Percentiles rank a stretch among this genome's conserved stretches.
Evolutionary conservation across 2,329 filamentous ascomycete species (phyloP).

Genomic region (Hypoxylon sp.): DNA sequence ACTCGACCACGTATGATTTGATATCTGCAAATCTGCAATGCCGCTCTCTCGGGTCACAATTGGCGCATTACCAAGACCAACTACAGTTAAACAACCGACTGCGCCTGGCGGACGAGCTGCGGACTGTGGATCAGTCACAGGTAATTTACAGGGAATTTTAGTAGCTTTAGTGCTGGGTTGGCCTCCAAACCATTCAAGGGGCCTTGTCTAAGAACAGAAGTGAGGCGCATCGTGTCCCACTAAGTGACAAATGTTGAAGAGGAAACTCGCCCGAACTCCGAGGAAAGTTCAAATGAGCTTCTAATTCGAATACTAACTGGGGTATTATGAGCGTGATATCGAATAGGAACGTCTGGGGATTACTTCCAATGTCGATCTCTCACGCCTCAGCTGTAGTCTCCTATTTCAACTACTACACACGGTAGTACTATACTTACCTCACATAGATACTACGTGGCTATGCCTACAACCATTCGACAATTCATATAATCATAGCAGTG

Average conservation of each 20-base stretch:
- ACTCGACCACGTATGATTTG: constrained; percentile 30
- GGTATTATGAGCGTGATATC: constrained; percentile 26
- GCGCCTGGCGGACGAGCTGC: constrained; percentile 29
- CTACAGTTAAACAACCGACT: constrained; percentile 17
- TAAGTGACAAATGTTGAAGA: constrained; percentile 30
- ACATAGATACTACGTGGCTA: neutral
- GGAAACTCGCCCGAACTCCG: constrained; percentile 35
- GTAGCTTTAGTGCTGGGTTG: constrained; percentile 25
- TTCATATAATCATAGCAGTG: constrained; percentile 21
- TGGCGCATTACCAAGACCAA: constrained; percentile 3
- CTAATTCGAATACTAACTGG: constrained; percentile 29
- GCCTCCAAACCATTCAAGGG: constrained; percentile 12
- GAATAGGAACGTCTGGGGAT: constrained; percentile 32
- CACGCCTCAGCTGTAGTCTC: constrained; percentile 29
- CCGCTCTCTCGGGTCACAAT: constrained; percentile 28
- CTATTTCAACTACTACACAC: constrained; percentile 30
- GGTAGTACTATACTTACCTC: constrained; percentile 9
- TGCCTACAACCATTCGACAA: constrained; percentile 15
- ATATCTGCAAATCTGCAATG: constrained; percentile 28
- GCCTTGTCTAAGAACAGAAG: constrained; percentile 23
- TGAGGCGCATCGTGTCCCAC: constrained; percentile 36
- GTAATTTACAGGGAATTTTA: constrained; percentile 42
- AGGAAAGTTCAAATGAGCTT: constrained; percentile 21
- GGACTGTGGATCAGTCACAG: constrained; percentile 31
- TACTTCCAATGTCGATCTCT: constrained; percentile 32